A percentile compares a stretch with the other conserved stretches of the same genome.
These are phyloP conservation scores for Gynostemma pentaphyllum DNA, from an alignment of 306 rosid genomes.

Conservation along the genomic window DNA sequence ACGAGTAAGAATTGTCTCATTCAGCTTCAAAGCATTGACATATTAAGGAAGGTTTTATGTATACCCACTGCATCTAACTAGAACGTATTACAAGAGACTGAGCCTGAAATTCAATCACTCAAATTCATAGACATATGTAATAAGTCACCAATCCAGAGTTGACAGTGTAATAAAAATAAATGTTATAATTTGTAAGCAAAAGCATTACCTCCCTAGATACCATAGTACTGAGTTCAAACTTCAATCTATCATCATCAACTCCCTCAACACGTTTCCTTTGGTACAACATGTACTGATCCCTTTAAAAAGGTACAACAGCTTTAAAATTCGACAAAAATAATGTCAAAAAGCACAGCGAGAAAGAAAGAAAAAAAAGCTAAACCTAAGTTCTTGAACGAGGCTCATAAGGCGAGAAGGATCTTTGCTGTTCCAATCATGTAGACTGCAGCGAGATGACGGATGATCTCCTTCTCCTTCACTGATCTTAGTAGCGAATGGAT, in stretches of 20 bases:
- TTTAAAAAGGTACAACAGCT: constrained; percentile 16
- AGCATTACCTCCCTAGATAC: constrained; percentile 64
- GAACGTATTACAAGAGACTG: not conserved
- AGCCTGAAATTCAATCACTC: not conserved
- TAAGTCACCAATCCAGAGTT: not conserved
- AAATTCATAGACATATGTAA: not conserved
- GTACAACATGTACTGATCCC: constrained; percentile 62
- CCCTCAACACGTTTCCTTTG: constrained; percentile 56
- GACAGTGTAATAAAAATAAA: not conserved
- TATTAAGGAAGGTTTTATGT: not conserved
- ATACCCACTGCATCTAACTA: not conserved
- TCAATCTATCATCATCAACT: constrained; percentile 82
- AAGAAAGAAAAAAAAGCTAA: not conserved
- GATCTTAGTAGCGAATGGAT: constrained; percentile 34
- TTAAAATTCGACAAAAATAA: not conserved
- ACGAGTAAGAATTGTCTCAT: not conserved
- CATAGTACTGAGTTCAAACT: constrained; percentile 77
- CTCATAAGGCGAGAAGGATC: constrained; percentile 59
- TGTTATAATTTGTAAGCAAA: not conserved
- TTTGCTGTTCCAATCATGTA: constrained; percentile 57
- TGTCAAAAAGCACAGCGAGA: not conserved
- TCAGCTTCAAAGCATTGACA: not conserved
- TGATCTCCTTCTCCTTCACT: constrained; percentile 23
- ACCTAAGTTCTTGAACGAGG: constrained; percentile 73
- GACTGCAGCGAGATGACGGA: constrained; percentile 17